Conservation (phyloP, 805 yeast genomes). For the Metschnikowia chrysomelidarum region DNA sequence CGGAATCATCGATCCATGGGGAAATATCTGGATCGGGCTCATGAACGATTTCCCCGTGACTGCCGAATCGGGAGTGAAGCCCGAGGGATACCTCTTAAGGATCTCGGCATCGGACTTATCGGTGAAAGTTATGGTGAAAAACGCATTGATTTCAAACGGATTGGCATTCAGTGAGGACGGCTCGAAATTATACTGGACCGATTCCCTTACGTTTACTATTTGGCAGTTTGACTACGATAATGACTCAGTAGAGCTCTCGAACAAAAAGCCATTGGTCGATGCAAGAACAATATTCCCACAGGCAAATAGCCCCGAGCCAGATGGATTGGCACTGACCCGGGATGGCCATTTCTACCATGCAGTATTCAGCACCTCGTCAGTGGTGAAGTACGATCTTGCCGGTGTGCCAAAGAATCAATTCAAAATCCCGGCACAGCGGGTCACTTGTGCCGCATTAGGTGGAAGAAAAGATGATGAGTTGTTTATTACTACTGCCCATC, state of each 20-base stretch:
- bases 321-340: conserved; percentile 66
- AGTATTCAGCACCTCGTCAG: conserved; percentile 58
- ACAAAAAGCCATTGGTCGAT: conserved; percentile 26
- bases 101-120: conserved; percentile 32
- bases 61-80: conserved; percentile 26
- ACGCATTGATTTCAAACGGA: conserved; percentile 64
- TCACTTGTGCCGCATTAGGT: conserved; percentile 71
- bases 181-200: conserved; percentile 39
- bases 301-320: conserved; percentile 58
- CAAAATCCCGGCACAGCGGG: conserved; percentile 55
- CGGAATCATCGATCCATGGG: conserved; percentile 75
- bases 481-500: conserved; percentile 66
- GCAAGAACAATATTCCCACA: conserved; percentile 18
- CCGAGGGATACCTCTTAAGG: conserved; percentile 51
- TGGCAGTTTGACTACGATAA: conserved; percentile 40
- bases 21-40: conserved; percentile 77
- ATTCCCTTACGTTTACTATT: conserved; percentile 33
- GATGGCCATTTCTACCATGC: conserved; percentile 61
- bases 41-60: conserved; percentile 56
- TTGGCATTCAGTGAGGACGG: conserved; percentile 34
- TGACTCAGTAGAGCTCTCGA: conserved; percentile 26
- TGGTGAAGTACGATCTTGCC: conserved; percentile 49
- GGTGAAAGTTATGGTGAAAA: conserved; percentile 34
- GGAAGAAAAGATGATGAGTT: conserved; percentile 49
- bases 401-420: conserved; percentile 54